Conservation (phyloP, 371 early-diverging fungal genomes). For the Polyrhizophydium stewartii region DNA sequence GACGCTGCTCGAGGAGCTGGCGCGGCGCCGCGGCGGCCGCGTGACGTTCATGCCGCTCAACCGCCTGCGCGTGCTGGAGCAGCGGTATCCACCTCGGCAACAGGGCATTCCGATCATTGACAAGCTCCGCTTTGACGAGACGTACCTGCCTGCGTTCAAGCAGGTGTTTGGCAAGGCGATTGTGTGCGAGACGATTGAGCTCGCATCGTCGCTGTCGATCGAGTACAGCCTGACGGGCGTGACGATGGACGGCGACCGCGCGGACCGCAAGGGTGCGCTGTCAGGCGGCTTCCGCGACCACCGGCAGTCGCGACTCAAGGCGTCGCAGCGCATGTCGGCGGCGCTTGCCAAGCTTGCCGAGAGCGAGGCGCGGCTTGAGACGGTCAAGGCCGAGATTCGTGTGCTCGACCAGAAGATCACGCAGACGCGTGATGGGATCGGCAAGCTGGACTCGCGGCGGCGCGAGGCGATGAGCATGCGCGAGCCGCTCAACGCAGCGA, state of each 20-base stretch:
- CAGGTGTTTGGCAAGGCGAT: conserved; percentile 84
- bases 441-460: conserved; percentile 9
- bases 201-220: conserved; percentile 74
- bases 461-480: neutral
- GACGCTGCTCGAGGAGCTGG: conserved; percentile 68
- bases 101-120: conserved; percentile 83
- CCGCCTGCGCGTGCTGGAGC: conserved; percentile 57
- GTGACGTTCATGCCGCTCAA: conserved; percentile 98
- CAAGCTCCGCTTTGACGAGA: conserved; percentile 65
- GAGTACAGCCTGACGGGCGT: conserved; percentile 75
- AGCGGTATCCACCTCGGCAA: conserved; percentile 58
- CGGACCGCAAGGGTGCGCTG: conserved; percentile 90
- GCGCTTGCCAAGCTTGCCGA: conserved; percentile 37
- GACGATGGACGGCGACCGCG: conserved; percentile 89
- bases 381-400: conserved; percentile 47
- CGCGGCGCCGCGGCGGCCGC: conserved; percentile 71
- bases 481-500: neutral
- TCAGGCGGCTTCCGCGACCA: conserved; percentile 88
- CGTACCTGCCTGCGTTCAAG: conserved; percentile 63
- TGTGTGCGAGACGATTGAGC: conserved; percentile 84
- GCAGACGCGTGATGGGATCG: conserved; percentile 26
- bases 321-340: conserved; percentile 45
- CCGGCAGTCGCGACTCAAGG: conserved; percentile 70
- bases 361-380: conserved; percentile 41
- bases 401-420: conserved; percentile 71